Base-by-base conservation (phyloP, 2,329 filamentous ascomycete genomes). In the Penicillium palitans region DNA sequence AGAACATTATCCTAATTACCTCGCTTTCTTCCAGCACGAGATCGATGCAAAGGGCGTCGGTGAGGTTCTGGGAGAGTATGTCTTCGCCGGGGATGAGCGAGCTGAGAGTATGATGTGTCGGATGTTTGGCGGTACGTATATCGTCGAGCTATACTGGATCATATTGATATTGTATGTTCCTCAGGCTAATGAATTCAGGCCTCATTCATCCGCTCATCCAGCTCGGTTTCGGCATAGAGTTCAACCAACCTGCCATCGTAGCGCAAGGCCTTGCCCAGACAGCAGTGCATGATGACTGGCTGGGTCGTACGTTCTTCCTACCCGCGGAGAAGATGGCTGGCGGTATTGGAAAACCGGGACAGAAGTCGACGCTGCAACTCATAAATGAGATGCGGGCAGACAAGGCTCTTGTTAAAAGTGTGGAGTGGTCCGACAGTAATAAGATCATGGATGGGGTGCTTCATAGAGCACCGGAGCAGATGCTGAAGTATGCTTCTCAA, bases 191-290 rank as follows among this genome's bases (percentile, higher is more conserved):
- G 3, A 17, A 12, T 35, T 39, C 64, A 83, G 87, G 89, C 0
- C 83, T 93, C 61, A 66, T 92, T 2, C 91, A 96, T 69, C 91
- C 91, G 2, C 77, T 95, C 17, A 93, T 96, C 61, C 91, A 96
- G 70, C 82, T 96, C 21, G 90, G 91, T 49, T 96, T 91, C 70
- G 92, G 90, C 5, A 71, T 96, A 37, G 91, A 96, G 71, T 96
- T 91, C 78, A 73, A 83, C 10, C 91, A 96, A 70, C 90, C 90
- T 2, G 89, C 89, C 39, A 86, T 96, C 59, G 81, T 96, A 29
- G 90, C 91, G 6, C 85, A 93, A 75, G 91, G 80, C 1, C 83
- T 96, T 19, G 90, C 92, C 0, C 88, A 96, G 76, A 81, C 89
- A 1, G 85, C 88, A 8, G 84, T 91, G 2, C 90, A 96, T 69